Evolutionary conservation across 192 early-diverging fungal genomes (phyloP), one percentile per base, ranked within the genome.

Genomic region (Entophlyctis helioformis): DNA sequence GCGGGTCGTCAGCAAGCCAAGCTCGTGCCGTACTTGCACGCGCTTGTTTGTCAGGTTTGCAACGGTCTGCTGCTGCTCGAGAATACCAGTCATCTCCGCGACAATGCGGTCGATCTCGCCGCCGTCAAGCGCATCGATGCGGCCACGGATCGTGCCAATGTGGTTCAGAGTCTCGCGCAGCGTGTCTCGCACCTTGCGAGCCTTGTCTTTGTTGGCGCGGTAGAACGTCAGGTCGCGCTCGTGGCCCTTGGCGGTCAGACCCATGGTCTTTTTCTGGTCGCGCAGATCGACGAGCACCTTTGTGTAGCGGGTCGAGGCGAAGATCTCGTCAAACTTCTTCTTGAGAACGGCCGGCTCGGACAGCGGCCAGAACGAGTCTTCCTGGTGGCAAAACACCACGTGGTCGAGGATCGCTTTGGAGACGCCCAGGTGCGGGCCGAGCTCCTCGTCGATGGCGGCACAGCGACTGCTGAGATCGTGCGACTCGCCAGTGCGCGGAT

Each of bases 321-420:
- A 99, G 34, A 99, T 97, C 15, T 96, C 96, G 65, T 99, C 94
- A 67, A 99, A 99, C 50, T 84, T 88, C 51, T 96, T 96, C 52
- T 99, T 99, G 27, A 99, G 50, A 3, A 72, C 50, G 2, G 64
- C 47, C 0, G 93, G 80, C 53, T 99, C 96, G 0, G 89, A 75
- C 9, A 99, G 70, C 12, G 96, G 96, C 93, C 96, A 98, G 56
- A 81, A 87, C 36, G 86, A 85, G 2, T 99, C 94, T 59, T 99
- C 96, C 66, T 99, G 96, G 57, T 96, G 93, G 60, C 92, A 96
- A 50, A 99, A 97, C 16, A 99, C 94, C 36, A 99, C 96, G 58
- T 90, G 93, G 45, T 99, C 92, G 24, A 99, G 57, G 28, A 99
- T 89, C 0, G 96, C 81, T 46, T 76, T 73, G 22, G 87, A 83